Base-by-base conservation (phyloP, 495 filamentous ascomycete genomes). In the Talaromyces ruber region DNA sequence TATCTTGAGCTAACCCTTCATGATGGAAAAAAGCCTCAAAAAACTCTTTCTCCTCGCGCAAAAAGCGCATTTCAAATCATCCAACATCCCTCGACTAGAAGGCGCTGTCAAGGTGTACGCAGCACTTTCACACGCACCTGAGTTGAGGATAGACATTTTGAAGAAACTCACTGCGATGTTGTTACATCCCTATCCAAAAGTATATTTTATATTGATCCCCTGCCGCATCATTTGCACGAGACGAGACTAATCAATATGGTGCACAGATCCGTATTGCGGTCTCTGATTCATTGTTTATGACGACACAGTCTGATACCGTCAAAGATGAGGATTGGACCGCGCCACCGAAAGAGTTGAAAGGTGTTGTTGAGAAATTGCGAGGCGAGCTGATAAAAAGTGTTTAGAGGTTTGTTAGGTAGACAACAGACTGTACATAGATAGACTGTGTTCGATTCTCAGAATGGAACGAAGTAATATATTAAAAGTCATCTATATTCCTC, bases 11-110 rank as follows among this genome's bases (percentile, higher is more conserved):
- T 47, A 47, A 47, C 18, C n/a, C 34, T 47, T 22, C 58, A 14
- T n/a, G 16, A 11, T 9, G 9, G 55, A 12, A 64, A 61, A 21
- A 66, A 84, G 80, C 61, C 81, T 80, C 65, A 81, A 81, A 64
- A 80, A 70, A 24, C 70, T 96, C 21, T 92, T 92, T 60, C 74
- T 84, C 30, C 72, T 84, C 14, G 81, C 86, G 8, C 91, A 93
- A 65, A 90, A 88, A 71, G 80, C 90, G 4, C 90, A 92, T 66
- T 91, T 87, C 78, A 93, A 92, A 74, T 88, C 89, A 9, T 80
- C 83, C 11, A 91, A 89, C 68, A 84, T 96, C 5, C 79, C 82
- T 28, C 90, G 92, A 65, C 77, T 98, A 9, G 84, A 89, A 68
- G 88, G 90, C 1, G 91, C 89, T 18, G 74, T 95, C 50, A 84